Base-by-base conservation (phyloP, 1,139 yeast species). In the Diutina catenulata region DNA sequence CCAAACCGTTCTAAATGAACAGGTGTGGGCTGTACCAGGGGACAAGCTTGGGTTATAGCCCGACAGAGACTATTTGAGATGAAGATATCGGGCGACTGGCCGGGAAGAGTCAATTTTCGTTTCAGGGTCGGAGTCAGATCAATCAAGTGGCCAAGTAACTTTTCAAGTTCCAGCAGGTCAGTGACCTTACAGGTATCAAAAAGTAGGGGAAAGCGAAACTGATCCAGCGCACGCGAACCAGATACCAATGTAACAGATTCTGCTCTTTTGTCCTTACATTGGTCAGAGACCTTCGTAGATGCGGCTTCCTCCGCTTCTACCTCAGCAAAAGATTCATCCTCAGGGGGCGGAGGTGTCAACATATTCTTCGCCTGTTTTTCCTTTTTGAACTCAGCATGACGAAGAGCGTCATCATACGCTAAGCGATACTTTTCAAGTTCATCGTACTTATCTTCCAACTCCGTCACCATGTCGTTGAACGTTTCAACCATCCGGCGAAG, bases 1-100 rank as follows among this genome's bases (percentile, higher is more conserved):
- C 74, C 73, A 44, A 66, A 57, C 39, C 57, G 57, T 43, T 68
- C 74, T 20, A 66, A 45, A 38, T 62, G 63, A 18, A 53, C 47
- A 40, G 68, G 49, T 3, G 68, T 59, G 1, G 70, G 69, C 32
- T 59, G 35, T 3, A 31, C 57, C 38, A 66, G 50, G 2, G 59
- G 62, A 40, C 50, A 52, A 0, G 68, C 61, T 35, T 64, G 50
- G 37, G 43, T 43, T 22, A 66, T 42, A 39, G 52, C 56, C 3
- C 53, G 53, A 41, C 68, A 60, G 15, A 68, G 45, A 27, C 57
- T 60, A 36, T 64, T 67, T 43, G 71, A 64, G 38, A 59, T 55
- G 46, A 67, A 66, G 9, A 61, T 54, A 29, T 64, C 68, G 39
- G 56, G 56, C 37, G 55, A 56, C 42, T 60, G 63, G 0, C 72